These are phyloP conservation scores for Achlya hypogyna DNA, from an alignment of 352 stramenopile genomes.

Conservation along the genomic window DNA sequence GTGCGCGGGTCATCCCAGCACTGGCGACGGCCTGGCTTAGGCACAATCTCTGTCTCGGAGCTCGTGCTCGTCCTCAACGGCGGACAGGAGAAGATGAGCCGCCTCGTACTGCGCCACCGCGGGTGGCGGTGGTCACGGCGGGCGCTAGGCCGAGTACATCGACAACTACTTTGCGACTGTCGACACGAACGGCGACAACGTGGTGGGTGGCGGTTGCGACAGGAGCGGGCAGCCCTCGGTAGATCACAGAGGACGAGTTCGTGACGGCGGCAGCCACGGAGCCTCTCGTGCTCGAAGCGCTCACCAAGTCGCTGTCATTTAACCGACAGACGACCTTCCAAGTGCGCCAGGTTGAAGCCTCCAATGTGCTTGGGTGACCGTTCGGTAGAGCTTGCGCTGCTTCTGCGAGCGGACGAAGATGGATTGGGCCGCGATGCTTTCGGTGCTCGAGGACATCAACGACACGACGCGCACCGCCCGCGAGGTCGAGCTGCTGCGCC, in stretches of 20 bases:
- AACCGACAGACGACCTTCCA: constrained; percentile 2
- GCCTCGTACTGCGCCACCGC: neutral
- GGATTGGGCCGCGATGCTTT: constrained; percentile 2
- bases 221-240: neutral
- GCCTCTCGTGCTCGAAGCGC: constrained; percentile 30
- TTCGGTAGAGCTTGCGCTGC: neutral
- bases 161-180: constrained; percentile 41
- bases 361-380: neutral
- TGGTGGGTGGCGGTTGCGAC: neutral
- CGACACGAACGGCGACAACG: constrained; percentile 28
- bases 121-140: neutral
- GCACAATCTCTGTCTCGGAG: constrained; percentile 31
- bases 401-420: constrained; percentile 4
- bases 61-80: constrained; percentile 37
- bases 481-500: neutral
- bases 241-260: constrained; percentile 38
- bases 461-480: neutral
- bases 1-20: constrained; percentile 11
- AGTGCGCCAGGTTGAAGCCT: neutral
- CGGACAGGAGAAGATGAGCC: constrained; percentile 26
- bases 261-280: constrained; percentile 29
- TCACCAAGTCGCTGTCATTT: constrained; percentile 25
- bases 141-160: constrained; percentile 36
- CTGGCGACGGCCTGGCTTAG: neutral
- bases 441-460: constrained; percentile 8